Base-by-base conservation (phyloP, 805 yeast species). In the Candida montana region DNA sequence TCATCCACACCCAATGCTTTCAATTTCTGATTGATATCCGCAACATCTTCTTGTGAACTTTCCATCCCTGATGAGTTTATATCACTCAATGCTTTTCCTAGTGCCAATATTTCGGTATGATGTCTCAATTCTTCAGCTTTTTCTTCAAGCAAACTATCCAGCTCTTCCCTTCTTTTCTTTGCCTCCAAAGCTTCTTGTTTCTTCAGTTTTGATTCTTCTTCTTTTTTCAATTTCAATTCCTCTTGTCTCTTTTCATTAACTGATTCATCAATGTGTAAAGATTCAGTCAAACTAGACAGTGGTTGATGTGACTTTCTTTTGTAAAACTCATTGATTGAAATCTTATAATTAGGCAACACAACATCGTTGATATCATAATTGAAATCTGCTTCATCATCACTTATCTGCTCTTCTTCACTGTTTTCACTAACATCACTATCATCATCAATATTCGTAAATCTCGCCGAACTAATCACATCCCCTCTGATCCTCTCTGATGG, bases 401-500 rank as follows among this genome's bases (percentile, higher is more conserved):
- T 83, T 36, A 77, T 77, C 42, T 73, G 76, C 33, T 74, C 80
- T 48, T 77, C 77, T 44, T 78, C 82, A 36, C 72, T 72, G 10
- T 47, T 43, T 7, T 62, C 65, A 8, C 45, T 49, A 3, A 47
- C 52, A 2, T 49, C 53, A 11, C 51, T 57, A 11, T 49, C 57
- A 17, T 43, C 49, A 4, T 45, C 46, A 42, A 44, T 33, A 12
- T 52, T 26, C n/a, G 13, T 11, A 11, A 26, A 26, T 13, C 29
- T 26, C 11, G 12, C 29, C 11, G 29, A 26, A 11, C 29, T 26
- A 26, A 26, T 26, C 11, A 5, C 29, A 26, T 26, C 29, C n/a
- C 48, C 57, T 21, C 26, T 54, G 28, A 82, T 58, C 44, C 93
- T 64, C 52, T 81, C 83, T 47, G 81, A 79, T 0, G 95, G 95